These are phyloP conservation scores for Cyphellophora europaea DNA, from an alignment of 2,329 filamentous ascomycete species.

Conservation along the genomic window DNA sequence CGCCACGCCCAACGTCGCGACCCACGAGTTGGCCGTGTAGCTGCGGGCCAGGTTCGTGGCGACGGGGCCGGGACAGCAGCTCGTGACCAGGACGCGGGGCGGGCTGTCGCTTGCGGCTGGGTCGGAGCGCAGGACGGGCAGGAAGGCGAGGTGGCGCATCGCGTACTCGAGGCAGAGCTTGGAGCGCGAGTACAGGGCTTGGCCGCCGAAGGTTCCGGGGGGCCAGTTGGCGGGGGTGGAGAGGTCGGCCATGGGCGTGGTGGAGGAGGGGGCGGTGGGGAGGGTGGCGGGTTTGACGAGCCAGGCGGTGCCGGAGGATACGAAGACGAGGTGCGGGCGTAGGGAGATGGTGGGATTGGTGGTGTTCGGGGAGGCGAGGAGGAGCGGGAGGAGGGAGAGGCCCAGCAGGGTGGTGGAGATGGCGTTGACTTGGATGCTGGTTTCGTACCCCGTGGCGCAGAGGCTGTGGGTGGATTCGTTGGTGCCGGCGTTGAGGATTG, in stretches of 20 bases:
- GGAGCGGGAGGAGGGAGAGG: constrained; percentile 41
- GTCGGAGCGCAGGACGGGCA: constrained; percentile 10
- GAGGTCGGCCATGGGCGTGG: constrained; percentile 25
- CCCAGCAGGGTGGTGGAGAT: constrained; percentile 48
- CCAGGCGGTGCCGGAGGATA: constrained; percentile 33
- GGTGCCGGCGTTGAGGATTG: constrained; percentile 37
- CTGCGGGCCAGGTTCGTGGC: constrained; percentile 32
- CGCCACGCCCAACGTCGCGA: constrained; percentile 19
- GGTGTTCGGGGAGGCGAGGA: constrained; percentile 26
- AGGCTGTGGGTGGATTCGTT: constrained; percentile 25
- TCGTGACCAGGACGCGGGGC: constrained; percentile 33
- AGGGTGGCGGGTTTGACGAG: constrained; percentile 24
- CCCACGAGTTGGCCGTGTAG: constrained; percentile 15
- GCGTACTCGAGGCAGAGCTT: constrained; percentile 35
- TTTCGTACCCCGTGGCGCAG: constrained; percentile 39
- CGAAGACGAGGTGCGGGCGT: constrained; percentile 33
- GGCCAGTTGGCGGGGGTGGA: constrained; percentile 23
- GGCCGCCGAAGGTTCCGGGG: constrained; percentile 11
- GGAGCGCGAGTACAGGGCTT: constrained; percentile 33
- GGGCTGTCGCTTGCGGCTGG: constrained; percentile 24
- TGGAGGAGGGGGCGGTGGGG: constrained; percentile 17
- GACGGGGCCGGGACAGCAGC: constrained; percentile 36
- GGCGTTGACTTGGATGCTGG: constrained; percentile 48
- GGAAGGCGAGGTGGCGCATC: constrained; percentile 27
- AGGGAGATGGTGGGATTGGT: constrained; percentile 7